Evolutionary conservation across 2,329 filamentous ascomycete species (phyloP), one percentile per base, ranked within the genome.

Genomic region (Penicillium rolfsii): DNA sequence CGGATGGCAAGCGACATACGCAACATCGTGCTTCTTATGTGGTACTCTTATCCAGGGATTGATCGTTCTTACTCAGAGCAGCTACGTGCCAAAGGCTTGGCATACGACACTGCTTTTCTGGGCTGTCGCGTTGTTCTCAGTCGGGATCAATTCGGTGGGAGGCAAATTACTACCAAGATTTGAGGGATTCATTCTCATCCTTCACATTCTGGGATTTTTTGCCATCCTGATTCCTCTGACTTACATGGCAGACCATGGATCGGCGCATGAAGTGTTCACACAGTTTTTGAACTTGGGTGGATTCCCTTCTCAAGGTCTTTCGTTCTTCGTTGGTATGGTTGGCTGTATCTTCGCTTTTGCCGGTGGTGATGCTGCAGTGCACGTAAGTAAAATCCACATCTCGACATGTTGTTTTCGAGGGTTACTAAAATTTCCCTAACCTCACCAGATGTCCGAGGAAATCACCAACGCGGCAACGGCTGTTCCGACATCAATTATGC

Each of bases 151-250:
- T 63, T 77, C 77, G 1, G 70, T 79, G 12, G 73, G 77, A 5
- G 78, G 77, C 2, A 75, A 74, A 41, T 63, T 78, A 1, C 70
- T 85, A 2, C 81, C 82, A 1, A 71, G 77, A 14, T 72, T 84
- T 46, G 84, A 86, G 67, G 79, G 80, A 0, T 64, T 81, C 14
- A 75, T 83, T 24, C 70, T 84, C 7, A 75, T 83, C 28, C 66
- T 85, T 4, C 83, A 85, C 59, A 72, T 84, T n/a, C 67, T 81
- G 14, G 83, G 83, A 4, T 82, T 84, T 67, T 82, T 85, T 59
- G 82, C 78, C 0, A 81, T 84, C 57, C 70, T 85, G 11, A 80
- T 84, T 26, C 76, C 80, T 0, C 68, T 84, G 4, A 74, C 78
- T 61, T 74, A 77, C 1, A 72, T 81, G 57, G 77, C 79, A 0